phyloP scores from a whole-genome alignment of 768 basidiomycete genomes.

The Lactifluus volemus region DNA sequence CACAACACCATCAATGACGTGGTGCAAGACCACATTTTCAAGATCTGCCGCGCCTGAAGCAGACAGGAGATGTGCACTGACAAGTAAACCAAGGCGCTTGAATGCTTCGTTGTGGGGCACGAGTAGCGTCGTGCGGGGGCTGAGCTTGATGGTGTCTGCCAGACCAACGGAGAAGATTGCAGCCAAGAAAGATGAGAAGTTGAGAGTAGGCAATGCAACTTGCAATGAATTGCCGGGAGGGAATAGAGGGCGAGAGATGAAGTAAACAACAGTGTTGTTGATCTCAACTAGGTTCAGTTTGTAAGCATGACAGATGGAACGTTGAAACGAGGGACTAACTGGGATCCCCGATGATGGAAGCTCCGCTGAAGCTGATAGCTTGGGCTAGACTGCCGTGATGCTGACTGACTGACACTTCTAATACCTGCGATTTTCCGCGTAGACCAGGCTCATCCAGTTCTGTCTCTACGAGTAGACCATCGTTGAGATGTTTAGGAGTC shows the following conservation, averaged over 20 bases:
- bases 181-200: constrained; percentile 85
- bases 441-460: constrained; percentile 66
- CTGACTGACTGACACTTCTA: constrained; percentile 54
- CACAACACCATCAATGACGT: constrained; percentile 65
- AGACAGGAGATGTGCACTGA: constrained; percentile 78
- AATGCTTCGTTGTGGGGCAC: constrained; percentile 91
- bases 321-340: constrained; percentile 34
- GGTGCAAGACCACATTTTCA: constrained; percentile 79
- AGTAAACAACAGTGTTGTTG: constrained; percentile 80
- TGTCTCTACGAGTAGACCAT: constrained; percentile 74
- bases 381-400: constrained; percentile 38
- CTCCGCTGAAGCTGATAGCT: constrained; percentile 75
- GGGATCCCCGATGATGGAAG: constrained; percentile 65
- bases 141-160: constrained; percentile 54
- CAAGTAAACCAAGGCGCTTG: constrained; percentile 70
- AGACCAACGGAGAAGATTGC: constrained; percentile 81
- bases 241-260: constrained; percentile 72
- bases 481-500: constrained; percentile 56
- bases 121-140: constrained; percentile 69
- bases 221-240: constrained; percentile 78
- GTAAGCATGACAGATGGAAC: constrained; percentile 2
- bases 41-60: constrained; percentile 73
- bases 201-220: constrained; percentile 72
- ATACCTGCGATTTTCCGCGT: constrained; percentile 58
- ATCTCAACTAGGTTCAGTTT: constrained; percentile 45